phyloP scores from a whole-genome alignment of 768 basidiomycete genomes.

The Panaeolus papilionaceus region DNA sequence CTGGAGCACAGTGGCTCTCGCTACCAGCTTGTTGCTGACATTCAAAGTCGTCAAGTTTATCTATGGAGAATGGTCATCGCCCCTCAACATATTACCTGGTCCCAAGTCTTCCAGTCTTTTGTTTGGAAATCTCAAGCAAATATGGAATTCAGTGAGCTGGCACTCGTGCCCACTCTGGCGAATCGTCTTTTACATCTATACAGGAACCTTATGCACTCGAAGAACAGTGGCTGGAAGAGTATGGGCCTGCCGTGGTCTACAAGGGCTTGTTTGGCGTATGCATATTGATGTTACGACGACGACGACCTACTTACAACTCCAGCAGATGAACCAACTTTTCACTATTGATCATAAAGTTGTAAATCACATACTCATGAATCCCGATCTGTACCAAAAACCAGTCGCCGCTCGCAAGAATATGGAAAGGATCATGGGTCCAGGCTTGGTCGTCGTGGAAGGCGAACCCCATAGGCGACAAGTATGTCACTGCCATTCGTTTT shows the following conservation, averaged over 20 bases:
- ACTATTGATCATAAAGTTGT: conserved; percentile 66
- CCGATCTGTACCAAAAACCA: conserved; percentile 58
- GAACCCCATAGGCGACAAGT: conserved; percentile 49
- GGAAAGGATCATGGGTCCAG: conserved; percentile 44
- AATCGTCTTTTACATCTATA: neutral
- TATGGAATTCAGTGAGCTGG: conserved; percentile 9
- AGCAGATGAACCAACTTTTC: conserved; percentile 45
- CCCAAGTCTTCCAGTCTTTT: conserved; percentile 34
- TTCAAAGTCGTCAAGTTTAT: conserved; percentile 15
- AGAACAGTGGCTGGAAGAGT: conserved; percentile 35
- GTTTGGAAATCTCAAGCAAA: conserved; percentile 9
- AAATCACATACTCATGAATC: conserved; percentile 61
- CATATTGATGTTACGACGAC: neutral
- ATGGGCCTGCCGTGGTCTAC: conserved; percentile 49
- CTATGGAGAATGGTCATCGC: conserved; percentile 19
- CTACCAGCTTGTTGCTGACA: neutral
- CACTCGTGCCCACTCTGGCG: neutral
- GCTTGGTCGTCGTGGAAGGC: conserved; percentile 48
- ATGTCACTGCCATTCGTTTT: neutral
- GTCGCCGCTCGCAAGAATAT: conserved; percentile 40
- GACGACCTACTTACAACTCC: too few relatives aligned
- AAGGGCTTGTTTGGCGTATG: conserved; percentile 47
- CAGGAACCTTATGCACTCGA: neutral
- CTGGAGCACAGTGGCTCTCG: neutral
- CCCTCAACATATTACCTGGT: conserved; percentile 23